Conservation (phyloP, 1,139 yeast genomes). For the Geotrichum bryndzae region DNA sequence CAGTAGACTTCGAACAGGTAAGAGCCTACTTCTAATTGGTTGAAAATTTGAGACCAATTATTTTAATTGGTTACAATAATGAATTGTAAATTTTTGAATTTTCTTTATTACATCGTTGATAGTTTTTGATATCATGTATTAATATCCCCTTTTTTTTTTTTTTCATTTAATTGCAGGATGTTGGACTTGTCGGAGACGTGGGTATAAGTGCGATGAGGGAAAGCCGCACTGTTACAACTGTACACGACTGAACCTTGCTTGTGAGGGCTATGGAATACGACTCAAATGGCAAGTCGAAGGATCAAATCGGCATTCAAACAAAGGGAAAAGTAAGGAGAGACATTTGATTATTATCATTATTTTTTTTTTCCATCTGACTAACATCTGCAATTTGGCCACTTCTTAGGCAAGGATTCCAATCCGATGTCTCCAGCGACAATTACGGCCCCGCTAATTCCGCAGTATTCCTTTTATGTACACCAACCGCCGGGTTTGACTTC, state of each 20-base stretch:
- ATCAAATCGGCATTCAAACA: conserved; percentile 11
- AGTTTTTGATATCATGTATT: background rate
- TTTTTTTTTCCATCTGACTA: background rate
- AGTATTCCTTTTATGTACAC: conserved; percentile 5
- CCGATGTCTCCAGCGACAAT: conserved; percentile 11
- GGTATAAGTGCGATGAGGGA: conserved; percentile 79
- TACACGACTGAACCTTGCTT: conserved; percentile 21
- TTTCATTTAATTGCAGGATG: conserved; percentile 45
- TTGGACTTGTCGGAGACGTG: conserved; percentile 68
- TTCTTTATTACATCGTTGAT: background rate
- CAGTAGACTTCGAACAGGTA: conserved; percentile 28
- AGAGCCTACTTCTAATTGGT: background rate
- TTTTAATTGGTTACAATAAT: background rate
- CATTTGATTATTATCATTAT: background rate
- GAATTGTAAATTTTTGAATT: background rate
- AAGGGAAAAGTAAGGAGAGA: conserved; percentile 1
- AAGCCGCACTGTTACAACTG: conserved; percentile 30
- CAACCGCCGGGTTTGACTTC: conserved; percentile 9
- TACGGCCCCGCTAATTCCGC: conserved; percentile 1
- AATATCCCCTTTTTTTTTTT: background rate
- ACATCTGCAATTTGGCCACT: background rate
- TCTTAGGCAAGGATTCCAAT: conserved; percentile 10
- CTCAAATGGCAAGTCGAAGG: conserved; percentile 29
- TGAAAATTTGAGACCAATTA: background rate
- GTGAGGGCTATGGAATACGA: conserved; percentile 30